Evolutionary conservation across 441 rosid species (phyloP).

Genomic region (Gossypium schwendimanii): DNA sequence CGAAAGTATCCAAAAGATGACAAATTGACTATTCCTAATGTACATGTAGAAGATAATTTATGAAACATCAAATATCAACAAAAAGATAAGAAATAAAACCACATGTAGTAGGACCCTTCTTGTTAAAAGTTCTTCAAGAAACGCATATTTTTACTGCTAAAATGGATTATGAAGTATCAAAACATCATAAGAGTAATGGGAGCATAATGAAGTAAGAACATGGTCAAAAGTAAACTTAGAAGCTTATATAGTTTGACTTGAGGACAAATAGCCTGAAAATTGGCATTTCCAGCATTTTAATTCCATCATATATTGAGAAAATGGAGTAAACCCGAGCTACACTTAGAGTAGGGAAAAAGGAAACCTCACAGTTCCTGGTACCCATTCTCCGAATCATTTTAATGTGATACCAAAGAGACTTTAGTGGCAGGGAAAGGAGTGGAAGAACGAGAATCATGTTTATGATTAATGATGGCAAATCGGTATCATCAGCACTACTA

Average conservation of each 20-base stretch:
- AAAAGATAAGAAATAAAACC: neutral
- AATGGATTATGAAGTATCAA: neutral
- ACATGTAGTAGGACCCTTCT: neutral
- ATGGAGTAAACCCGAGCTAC: neutral
- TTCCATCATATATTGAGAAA: neutral
- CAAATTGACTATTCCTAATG: neutral
- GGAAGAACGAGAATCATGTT: neutral
- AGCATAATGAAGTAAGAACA: neutral
- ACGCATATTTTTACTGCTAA: neutral
- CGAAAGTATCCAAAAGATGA: neutral
- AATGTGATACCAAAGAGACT: neutral
- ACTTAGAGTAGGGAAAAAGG: neutral
- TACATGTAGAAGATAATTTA: neutral
- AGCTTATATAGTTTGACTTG: neutral
- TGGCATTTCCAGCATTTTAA: slow-evolving; percentile 1
- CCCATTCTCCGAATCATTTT: neutral
- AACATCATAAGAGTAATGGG: neutral
- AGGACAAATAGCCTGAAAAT: neutral
- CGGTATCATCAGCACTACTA: neutral
- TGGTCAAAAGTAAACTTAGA: neutral
- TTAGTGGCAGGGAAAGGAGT: neutral
- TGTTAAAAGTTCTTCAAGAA: neutral
- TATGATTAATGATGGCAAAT: neutral
- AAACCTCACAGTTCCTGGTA: neutral
- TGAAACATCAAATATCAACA: neutral